phyloP scores from a whole-genome alignment of 2,329 filamentous ascomycete species.

The Orbilia quercus region DNA sequence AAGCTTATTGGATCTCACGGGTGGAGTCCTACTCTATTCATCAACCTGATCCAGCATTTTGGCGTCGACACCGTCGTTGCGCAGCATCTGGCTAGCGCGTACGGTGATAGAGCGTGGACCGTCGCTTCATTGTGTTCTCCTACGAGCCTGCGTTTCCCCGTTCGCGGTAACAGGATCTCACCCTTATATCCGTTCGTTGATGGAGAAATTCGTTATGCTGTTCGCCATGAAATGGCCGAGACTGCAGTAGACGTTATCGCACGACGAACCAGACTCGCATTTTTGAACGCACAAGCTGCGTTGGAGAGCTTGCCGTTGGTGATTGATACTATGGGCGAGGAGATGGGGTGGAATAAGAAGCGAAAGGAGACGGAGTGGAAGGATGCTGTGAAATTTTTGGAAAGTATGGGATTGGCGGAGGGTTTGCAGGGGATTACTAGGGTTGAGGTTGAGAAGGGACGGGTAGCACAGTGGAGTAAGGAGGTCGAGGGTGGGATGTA shows the following conservation, averaged over 20 bases:
- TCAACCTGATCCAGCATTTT: slow-evolving; percentile 93
- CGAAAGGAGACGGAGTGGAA: slow-evolving; percentile 84
- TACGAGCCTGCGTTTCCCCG: slow-evolving; percentile 82
- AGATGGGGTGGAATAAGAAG: slow-evolving; percentile 79
- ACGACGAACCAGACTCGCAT: slow-evolving; percentile 83
- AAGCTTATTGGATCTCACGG: slow-evolving; percentile 85
- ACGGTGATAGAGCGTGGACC: slow-evolving; percentile 92
- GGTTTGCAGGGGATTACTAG: slow-evolving; percentile 71
- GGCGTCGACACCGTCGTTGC: slow-evolving; percentile 92
- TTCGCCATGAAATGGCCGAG: slow-evolving; percentile 89
- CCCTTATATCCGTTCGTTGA: slow-evolving; percentile 89
- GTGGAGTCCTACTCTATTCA: slow-evolving; percentile 90
- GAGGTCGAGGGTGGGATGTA: slow-evolving; percentile 64
- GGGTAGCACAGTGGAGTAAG: slow-evolving; percentile 69
- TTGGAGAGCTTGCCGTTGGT: slow-evolving; percentile 85
- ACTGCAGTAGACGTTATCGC: slow-evolving; percentile 89
- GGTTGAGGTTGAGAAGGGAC: slow-evolving; percentile 72
- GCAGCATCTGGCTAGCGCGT: slow-evolving; percentile 85
- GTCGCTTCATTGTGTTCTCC: slow-evolving; percentile 82
- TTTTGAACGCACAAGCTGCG: slow-evolving; percentile 90
- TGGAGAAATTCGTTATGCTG: slow-evolving; percentile 88
- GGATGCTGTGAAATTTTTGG: slow-evolving; percentile 73
- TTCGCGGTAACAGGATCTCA: slow-evolving; percentile 82
- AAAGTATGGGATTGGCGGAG: slow-evolving; percentile 74
- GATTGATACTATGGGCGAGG: slow-evolving; percentile 88